Percentiles rank a stretch among this genome's conserved stretches.
Evolutionary conservation across 495 filamentous ascomycete species (phyloP).

Genomic region (Lineolata rhizophorae): DNA sequence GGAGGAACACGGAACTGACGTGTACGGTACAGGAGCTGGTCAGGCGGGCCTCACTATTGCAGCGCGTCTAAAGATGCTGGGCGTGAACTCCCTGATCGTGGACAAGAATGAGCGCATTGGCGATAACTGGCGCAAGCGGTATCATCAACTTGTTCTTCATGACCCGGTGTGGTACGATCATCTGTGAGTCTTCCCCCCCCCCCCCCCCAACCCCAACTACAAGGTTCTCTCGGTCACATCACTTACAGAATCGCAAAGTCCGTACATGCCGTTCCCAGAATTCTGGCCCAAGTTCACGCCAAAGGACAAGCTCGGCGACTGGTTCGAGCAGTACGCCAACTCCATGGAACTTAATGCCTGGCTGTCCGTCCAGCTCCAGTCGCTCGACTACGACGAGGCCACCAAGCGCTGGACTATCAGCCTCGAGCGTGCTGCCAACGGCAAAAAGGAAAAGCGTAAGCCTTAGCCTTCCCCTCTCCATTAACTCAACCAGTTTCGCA

Average conservation of each 20-base stretch:
- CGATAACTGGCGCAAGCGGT: conserved; percentile 59
- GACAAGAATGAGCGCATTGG: conserved; percentile 45
- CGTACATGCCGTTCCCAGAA: conserved; percentile 46
- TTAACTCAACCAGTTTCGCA: too few species aligned
- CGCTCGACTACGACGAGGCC: conserved; percentile 28
- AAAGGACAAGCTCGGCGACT: conserved; percentile 64
- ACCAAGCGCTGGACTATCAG: conserved; percentile 38
- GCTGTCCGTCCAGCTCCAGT: conserved; percentile 31
- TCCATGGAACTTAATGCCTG: conserved; percentile 61
- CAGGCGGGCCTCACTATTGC: conserved; percentile 37
- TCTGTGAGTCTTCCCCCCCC: too few species aligned
- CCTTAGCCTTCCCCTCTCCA: too few species aligned
- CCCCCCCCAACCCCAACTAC: too few species aligned
- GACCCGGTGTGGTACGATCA: conserved; percentile 64
- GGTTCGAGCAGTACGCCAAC: conserved; percentile 52
- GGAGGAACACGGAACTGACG: not conserved
- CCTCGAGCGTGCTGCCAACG: conserved; percentile 24
- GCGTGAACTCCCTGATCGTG: conserved; percentile 37
- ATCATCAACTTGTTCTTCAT: conserved; percentile 41
- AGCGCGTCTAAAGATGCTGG: conserved; percentile 55
- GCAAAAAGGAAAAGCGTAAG: conserved; percentile 24
- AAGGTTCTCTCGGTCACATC: too few species aligned
- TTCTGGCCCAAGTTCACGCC: conserved; percentile 36
- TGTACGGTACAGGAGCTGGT: conserved; percentile 13
- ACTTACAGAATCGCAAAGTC: too few species aligned